phyloP scores from a whole-genome alignment of 768 basidiomycete genomes.

The Hericium coralloides region DNA sequence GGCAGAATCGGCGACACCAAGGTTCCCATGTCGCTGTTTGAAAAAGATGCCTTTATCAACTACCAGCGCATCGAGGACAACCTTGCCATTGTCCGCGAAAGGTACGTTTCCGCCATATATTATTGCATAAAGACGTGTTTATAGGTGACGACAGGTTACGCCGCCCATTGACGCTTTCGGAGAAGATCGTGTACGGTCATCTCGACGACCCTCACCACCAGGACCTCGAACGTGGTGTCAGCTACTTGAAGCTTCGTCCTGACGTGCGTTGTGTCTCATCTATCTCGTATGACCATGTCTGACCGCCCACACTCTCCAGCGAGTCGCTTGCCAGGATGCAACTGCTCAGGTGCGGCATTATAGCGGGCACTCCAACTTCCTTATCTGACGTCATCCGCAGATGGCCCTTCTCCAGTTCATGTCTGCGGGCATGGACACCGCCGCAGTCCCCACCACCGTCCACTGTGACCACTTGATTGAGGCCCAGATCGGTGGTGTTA shows the following conservation, averaged over 20 bases:
- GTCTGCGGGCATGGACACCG: slow-evolving; percentile 98
- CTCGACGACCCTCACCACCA: slow-evolving; percentile 89
- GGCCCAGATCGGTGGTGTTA: slow-evolving; percentile 88
- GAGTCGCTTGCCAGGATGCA: slow-evolving; percentile 87
- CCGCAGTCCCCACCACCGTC: slow-evolving; percentile 95
- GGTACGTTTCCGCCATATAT: slow-evolving; percentile 34
- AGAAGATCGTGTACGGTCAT: slow-evolving; percentile 98
- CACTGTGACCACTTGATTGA: slow-evolving; percentile 99
- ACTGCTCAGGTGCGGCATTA: slow-evolving; percentile 52
- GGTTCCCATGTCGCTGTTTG: slow-evolving; percentile 82
- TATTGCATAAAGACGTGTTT: neutral
- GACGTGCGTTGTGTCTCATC: slow-evolving; percentile 64
- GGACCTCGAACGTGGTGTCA: slow-evolving; percentile 84
- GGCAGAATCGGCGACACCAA: slow-evolving; percentile 78
- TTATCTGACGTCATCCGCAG: slow-evolving; percentile 29
- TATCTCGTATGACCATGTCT: slow-evolving; percentile 4
- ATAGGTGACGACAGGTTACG: slow-evolving; percentile 46
- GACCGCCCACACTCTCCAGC: slow-evolving; percentile 31
- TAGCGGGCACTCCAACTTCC: neutral
- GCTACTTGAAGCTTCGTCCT: slow-evolving; percentile 95
- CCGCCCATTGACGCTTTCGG: slow-evolving; percentile 87
- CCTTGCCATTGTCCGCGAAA: slow-evolving; percentile 75
- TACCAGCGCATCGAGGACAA: slow-evolving; percentile 98
- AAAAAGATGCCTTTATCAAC: slow-evolving; percentile 80
- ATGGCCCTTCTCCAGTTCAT: slow-evolving; percentile 99